Conservation (phyloP, 2,329 filamentous ascomycete genomes). For the Trichothecium roseum region DNA sequence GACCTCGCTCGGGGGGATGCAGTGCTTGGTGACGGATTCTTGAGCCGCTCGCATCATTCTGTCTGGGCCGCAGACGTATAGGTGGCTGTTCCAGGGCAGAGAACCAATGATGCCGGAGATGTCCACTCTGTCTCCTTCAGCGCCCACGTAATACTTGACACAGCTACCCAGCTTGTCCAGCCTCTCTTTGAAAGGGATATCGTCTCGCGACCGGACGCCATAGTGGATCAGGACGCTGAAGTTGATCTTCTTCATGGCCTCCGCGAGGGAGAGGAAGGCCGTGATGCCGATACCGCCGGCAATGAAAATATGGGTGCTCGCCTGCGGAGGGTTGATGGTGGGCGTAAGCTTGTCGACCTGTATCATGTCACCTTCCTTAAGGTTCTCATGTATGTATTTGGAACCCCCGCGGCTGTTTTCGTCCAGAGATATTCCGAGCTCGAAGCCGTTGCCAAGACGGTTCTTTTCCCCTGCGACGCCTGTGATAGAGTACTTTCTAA, state of each 20-base stretch:
- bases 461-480: constrained; percentile 22
- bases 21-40: constrained; percentile 25
- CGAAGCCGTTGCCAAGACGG: constrained; percentile 31
- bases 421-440: constrained; percentile 48
- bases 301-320: constrained; percentile 51
- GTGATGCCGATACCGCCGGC: constrained; percentile 57
- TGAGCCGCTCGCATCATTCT: constrained; percentile 44
- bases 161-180: constrained; percentile 29
- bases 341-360: constrained; percentile 39
- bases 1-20: constrained; percentile 38
- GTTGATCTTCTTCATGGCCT: constrained; percentile 30
- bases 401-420: constrained; percentile 49
- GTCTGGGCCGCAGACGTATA: constrained; percentile 52
- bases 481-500: constrained; percentile 48
- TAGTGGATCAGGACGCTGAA: constrained; percentile 47
- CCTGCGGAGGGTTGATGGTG: constrained; percentile 34
- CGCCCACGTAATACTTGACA: constrained; percentile 42
- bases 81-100: constrained; percentile 41
- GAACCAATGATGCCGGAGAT: constrained; percentile 36
- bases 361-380: constrained; percentile 37
- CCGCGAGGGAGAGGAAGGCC: constrained; percentile 44
- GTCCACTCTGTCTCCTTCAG: constrained; percentile 40
- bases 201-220: constrained; percentile 38
- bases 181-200: constrained; percentile 43
- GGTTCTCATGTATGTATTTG: constrained; percentile 40